Conservation (phyloP, 768 basidiomycete genomes). For the Crucibulum laeve region DNA sequence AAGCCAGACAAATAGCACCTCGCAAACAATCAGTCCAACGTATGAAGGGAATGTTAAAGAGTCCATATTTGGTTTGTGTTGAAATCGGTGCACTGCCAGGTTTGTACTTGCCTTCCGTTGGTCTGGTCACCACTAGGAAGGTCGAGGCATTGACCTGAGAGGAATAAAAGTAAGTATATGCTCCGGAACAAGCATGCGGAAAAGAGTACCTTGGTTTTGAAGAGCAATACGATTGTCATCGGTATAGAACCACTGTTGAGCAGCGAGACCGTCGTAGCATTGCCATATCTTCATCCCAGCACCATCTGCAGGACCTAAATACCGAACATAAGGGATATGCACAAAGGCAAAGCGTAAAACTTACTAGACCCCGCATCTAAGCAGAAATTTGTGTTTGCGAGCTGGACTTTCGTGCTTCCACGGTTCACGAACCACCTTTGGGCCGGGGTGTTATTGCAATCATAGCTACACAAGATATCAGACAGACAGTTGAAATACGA, state of each 20-base stretch:
- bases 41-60: neutral
- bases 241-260: slow-evolving; percentile 21
- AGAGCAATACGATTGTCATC: slow-evolving; percentile 17
- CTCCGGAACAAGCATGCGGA: neutral
- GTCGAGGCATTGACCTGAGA: slow-evolving; percentile 16
- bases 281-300: slow-evolving; percentile 18
- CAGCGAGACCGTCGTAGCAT: slow-evolving; percentile 16
- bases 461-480: slow-evolving; percentile 17
- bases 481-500: neutral
- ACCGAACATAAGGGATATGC: neutral
- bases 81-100: slow-evolving; percentile 15
- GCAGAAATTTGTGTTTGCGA: slow-evolving; percentile 23
- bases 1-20: too few relatives aligned
- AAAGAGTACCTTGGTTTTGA: slow-evolving; percentile 9
- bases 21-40: too few relatives aligned
- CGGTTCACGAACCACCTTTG: slow-evolving; percentile 27
- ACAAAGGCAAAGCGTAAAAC: slow-evolving; percentile 3
- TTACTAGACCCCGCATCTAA: slow-evolving; percentile 29
- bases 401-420: slow-evolving; percentile 21
- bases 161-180: neutral
- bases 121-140: slow-evolving; percentile 14
- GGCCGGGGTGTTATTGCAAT: slow-evolving; percentile 25
- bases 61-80: slow-evolving; percentile 19
- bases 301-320: slow-evolving; percentile 14
- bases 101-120: slow-evolving; percentile 15